These are phyloP conservation scores for Poa annua DNA, from an alignment of 176 grass and related monocot genomes.

Conservation along the genomic window DNA sequence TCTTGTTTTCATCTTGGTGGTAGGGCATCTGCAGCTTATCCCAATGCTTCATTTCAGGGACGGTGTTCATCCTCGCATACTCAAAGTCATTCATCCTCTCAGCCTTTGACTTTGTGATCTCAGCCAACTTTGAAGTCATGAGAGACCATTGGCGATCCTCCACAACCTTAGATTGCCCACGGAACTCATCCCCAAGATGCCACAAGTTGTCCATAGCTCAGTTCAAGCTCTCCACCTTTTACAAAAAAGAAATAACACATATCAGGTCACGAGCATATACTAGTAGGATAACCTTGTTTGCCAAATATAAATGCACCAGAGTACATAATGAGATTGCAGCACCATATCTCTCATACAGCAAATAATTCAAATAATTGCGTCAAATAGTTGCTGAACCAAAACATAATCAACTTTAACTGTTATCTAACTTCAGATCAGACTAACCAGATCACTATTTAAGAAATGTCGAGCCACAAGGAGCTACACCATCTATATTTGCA, in stretches of 20 bases:
- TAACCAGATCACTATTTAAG: background rate
- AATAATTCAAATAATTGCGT: background rate
- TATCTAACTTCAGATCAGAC: slow-evolving; percentile 9
- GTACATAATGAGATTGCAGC: slow-evolving; percentile 1
- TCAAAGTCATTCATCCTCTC: slow-evolving; percentile 84
- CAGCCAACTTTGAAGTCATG: slow-evolving; percentile 93
- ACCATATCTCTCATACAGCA: background rate
- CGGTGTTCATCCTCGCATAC: slow-evolving; percentile 56
- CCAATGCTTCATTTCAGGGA: slow-evolving; percentile 68
- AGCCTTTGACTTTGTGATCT: slow-evolving; percentile 73
- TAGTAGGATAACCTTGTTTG: background rate
- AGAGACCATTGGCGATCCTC: slow-evolving; percentile 97
- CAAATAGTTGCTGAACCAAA: background rate
- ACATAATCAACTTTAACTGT: background rate
- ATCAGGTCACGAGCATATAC: slow-evolving; percentile 7
- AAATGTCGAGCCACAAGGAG: background rate
- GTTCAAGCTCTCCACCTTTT: slow-evolving; percentile 19
- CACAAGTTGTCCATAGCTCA: slow-evolving; percentile 83
- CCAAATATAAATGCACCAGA: background rate
- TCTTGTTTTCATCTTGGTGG: slow-evolving; percentile 70
- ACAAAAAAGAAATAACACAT: slow-evolving; percentile 8
- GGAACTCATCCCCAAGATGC: slow-evolving; percentile 91
- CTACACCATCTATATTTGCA: background rate
- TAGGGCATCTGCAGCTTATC: slow-evolving; percentile 69
- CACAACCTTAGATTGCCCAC: slow-evolving; percentile 77